Evolutionary conservation across 176 grass and related monocot genomes (phyloP).

Genomic region (Canna indica): DNA sequence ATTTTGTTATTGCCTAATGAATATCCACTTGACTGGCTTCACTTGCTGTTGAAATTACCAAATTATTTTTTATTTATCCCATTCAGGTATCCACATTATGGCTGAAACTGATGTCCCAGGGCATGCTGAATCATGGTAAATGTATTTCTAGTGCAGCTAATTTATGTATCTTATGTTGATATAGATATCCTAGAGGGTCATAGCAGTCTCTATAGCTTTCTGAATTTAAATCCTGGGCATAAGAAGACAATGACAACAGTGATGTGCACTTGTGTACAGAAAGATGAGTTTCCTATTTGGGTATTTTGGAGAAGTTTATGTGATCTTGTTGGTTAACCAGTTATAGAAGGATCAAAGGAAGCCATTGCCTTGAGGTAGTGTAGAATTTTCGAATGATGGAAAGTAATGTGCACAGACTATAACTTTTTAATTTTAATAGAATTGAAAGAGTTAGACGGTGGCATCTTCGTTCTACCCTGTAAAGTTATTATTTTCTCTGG

Average conservation of each 20-base stretch:
- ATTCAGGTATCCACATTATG: slow-evolving; percentile 84
- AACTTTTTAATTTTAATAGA: background rate
- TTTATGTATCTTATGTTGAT: background rate
- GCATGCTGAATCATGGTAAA: slow-evolving; percentile 89
- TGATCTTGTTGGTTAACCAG: too few species aligned
- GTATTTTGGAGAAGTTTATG: too few species aligned
- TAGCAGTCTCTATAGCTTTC: background rate
- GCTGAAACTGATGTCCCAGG: slow-evolving; percentile 83
- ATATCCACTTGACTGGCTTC: background rate
- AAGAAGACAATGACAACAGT: background rate
- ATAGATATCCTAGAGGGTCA: background rate
- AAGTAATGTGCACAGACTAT: too few species aligned
- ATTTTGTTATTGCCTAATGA: background rate
- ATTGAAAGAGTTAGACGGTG: too few species aligned
- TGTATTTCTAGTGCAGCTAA: slow-evolving; percentile 3
- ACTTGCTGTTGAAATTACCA: background rate
- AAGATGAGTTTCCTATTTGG: too few species aligned
- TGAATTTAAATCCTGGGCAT: background rate
- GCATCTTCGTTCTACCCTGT: too few species aligned
- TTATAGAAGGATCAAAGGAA: too few species aligned
- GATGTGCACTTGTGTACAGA: too few species aligned
- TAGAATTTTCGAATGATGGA: too few species aligned
- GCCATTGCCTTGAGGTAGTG: too few species aligned
- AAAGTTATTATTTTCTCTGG: too few species aligned
- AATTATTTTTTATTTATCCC: slow-evolving; percentile 13